phyloP scores from a whole-genome alignment of 768 basidiomycete genomes.

The Tricholoma saponaceum region DNA sequence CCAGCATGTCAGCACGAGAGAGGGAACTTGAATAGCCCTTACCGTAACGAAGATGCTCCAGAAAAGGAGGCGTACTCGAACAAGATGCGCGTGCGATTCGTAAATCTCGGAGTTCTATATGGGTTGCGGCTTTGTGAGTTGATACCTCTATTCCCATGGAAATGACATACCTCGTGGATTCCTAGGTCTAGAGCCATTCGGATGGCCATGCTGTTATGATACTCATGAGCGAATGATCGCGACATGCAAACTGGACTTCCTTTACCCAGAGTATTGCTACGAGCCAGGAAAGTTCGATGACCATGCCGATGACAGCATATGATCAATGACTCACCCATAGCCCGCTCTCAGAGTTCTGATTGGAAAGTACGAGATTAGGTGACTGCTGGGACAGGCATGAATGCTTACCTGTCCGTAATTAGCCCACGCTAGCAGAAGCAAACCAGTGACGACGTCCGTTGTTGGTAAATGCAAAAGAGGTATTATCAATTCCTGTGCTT shows the following conservation, averaged over 20 bases:
- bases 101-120: slow-evolving; percentile 10
- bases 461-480: slow-evolving; percentile 12
- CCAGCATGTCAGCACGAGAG: not conserved
- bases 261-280: slow-evolving; percentile 15
- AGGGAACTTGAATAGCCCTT: not conserved
- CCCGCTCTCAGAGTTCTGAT: slow-evolving; percentile 14
- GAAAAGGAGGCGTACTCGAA: slow-evolving; percentile 11
- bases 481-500: slow-evolving; percentile 13
- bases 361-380: not conserved
- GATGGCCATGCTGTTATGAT: slow-evolving; percentile 11
- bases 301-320: not conserved
- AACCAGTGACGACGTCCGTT: slow-evolving; percentile 13
- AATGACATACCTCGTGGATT: slow-evolving; percentile 6
- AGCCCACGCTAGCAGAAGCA: slow-evolving; percentile 14
- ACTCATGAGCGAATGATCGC: not conserved
- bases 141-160: not conserved
- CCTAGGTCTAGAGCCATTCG: slow-evolving; percentile 15
- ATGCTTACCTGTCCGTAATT: slow-evolving; percentile 12
- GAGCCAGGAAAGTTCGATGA: not conserved
- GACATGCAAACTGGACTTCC: not conserved
- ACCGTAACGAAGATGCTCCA: slow-evolving; percentile 15
- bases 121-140: not conserved
- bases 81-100: slow-evolving; percentile 9
- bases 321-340: slow-evolving; percentile 10
- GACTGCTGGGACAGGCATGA: not conserved